Conservation (phyloP, 2,329 filamentous ascomycete genomes). For the Pseudocercospora cruenta region DNA sequence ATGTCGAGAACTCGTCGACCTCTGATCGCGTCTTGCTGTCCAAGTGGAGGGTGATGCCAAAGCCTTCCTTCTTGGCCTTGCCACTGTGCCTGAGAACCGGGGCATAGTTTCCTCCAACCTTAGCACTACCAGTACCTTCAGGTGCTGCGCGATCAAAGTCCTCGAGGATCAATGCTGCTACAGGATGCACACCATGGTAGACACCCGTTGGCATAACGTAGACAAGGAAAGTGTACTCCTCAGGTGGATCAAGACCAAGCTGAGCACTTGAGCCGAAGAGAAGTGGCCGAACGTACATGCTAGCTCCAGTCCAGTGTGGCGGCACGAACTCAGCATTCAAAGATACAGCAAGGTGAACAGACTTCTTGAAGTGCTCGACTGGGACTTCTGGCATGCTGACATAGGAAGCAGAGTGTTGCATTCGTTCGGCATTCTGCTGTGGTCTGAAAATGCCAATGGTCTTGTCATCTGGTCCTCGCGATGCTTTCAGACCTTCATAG, state of each 20-base stretch:
- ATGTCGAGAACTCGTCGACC: slow-evolving; percentile 95
- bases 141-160: slow-evolving; percentile 94
- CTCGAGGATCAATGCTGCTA: slow-evolving; percentile 86
- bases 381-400: slow-evolving; percentile 84
- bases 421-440: slow-evolving; percentile 77
- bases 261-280: slow-evolving; percentile 87
- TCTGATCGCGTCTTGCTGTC: slow-evolving; percentile 83
- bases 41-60: slow-evolving; percentile 90
- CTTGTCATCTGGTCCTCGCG: slow-evolving; percentile 72
- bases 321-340: slow-evolving; percentile 91
- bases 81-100: slow-evolving; percentile 89
- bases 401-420: slow-evolving; percentile 82
- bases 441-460: slow-evolving; percentile 86
- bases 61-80: slow-evolving; percentile 75
- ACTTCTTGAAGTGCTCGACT: slow-evolving; percentile 72
- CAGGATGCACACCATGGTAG: slow-evolving; percentile 87
- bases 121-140: slow-evolving; percentile 85
- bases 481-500: slow-evolving; percentile 98
- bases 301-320: slow-evolving; percentile 82
- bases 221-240: slow-evolving; percentile 89
- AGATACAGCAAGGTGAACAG: slow-evolving; percentile 78
- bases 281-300: slow-evolving; percentile 89
- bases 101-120: slow-evolving; percentile 94
- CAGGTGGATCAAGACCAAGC: slow-evolving; percentile 80
- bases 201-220: slow-evolving; percentile 91